Percentiles rank a stretch among this genome's conserved stretches.
phyloP scores from a whole-genome alignment of 176 grass and related monocot genomes.

The Poa annua region DNA sequence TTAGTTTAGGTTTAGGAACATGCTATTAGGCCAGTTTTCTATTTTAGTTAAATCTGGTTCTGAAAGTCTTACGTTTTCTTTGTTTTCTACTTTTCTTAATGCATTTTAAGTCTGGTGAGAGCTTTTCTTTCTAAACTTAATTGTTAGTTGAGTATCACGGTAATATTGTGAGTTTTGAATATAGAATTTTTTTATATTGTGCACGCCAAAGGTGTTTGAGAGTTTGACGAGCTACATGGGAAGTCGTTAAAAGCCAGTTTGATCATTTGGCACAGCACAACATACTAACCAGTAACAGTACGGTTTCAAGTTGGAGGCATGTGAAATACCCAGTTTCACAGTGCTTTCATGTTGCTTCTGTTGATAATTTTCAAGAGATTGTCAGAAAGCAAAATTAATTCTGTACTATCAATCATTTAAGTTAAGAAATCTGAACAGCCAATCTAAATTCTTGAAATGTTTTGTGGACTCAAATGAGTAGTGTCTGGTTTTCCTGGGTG shows the following conservation, averaged over 20 bases:
- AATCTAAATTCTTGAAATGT: background rate
- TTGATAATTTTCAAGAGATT: conserved; percentile 20
- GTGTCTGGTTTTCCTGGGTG: no score
- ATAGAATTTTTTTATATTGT: conserved; percentile 15
- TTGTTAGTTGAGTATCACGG: background rate
- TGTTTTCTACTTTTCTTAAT: no score
- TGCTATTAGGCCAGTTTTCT: conserved; percentile 10
- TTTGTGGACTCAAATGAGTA: no score
- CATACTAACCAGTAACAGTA: background rate
- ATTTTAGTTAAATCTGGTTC: conserved; percentile 6
- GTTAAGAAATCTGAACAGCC: conserved; percentile 3
- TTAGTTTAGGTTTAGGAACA: background rate
- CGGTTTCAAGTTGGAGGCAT: background rate
- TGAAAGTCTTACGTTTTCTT: no score
- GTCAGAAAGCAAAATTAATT: conserved; percentile 1
- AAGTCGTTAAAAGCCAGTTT: no score
- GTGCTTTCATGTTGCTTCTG: background rate
- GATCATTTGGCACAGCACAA: background rate
- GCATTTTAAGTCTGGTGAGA: no score
- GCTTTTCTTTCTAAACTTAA: conserved; percentile 4
- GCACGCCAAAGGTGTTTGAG: background rate
- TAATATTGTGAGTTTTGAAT: conserved; percentile 16
- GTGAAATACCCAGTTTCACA: background rate
- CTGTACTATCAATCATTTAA: conserved; percentile 9
- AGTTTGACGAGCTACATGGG: background rate